Conservation (phyloP, 441 rosid genomes). For the Syzygium malaccense region DNA sequence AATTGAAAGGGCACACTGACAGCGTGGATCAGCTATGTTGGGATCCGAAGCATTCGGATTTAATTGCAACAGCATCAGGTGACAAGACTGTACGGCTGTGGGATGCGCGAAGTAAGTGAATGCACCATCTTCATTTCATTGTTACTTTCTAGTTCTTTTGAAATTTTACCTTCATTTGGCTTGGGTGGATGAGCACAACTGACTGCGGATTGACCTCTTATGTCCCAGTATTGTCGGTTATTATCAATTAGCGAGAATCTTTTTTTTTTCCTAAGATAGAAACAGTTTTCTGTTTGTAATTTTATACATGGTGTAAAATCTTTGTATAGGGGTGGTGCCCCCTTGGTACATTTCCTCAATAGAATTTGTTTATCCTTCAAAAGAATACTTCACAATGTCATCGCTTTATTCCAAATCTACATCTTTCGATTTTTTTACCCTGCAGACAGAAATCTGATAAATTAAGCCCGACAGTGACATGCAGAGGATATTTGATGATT, state of each 20-base stretch:
- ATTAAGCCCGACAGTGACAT: not conserved
- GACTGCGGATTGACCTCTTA: not conserved
- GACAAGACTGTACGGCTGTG: conserved; percentile 94
- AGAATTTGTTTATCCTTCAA: not conserved
- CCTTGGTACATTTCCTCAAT: not conserved
- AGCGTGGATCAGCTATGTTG: conserved; percentile 98
- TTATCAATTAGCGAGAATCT: not conserved
- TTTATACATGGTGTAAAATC: not conserved
- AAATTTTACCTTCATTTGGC: not conserved
- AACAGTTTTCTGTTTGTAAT: not conserved
- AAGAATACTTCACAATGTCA: not conserved
- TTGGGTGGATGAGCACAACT: not conserved
- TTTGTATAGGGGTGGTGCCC: not conserved
- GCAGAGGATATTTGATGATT: not conserved
- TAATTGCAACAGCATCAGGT: conserved; percentile 97
- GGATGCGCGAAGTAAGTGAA: conserved; percentile 90
- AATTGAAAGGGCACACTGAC: conserved; percentile 89
- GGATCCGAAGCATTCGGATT: conserved; percentile 93
- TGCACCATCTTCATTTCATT: not conserved
- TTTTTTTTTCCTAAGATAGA: not conserved
- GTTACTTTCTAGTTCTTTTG: not conserved
- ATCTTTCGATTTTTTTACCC: not conserved
- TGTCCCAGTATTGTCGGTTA: not conserved
- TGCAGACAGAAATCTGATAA: not conserved
- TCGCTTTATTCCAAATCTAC: not conserved